These are phyloP conservation scores for Neodidymelliopsis sp. DNA, from an alignment of 2,329 filamentous ascomycete species.

Conservation along the genomic window DNA sequence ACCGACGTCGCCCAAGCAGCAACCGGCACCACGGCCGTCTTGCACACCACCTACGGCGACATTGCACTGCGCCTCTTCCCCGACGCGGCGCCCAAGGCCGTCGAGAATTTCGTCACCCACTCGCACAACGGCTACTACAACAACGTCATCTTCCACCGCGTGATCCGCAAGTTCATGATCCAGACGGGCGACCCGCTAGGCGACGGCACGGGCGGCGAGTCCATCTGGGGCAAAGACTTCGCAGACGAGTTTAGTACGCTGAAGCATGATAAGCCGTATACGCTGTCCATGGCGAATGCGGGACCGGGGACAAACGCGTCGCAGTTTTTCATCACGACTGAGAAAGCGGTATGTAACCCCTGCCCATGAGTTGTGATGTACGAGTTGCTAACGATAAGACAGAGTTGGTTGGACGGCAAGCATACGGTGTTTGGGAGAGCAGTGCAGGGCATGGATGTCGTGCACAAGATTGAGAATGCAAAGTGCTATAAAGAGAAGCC, in stretches of 20 bases:
- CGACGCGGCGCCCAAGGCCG: slow-evolving; percentile 88
- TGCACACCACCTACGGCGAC: slow-evolving; percentile 94
- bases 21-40: slow-evolving; percentile 78
- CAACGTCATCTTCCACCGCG: slow-evolving; percentile 94
- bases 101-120: slow-evolving; percentile 97
- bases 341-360: slow-evolving; percentile 77
- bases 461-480: slow-evolving; percentile 93
- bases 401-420: slow-evolving; percentile 93
- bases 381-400: slow-evolving; percentile 34
- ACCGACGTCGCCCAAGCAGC: slow-evolving; percentile 67
- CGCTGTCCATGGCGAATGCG: slow-evolving; percentile 96
- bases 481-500: slow-evolving; percentile 91
- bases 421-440: slow-evolving; percentile 96
- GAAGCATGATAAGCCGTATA: slow-evolving; percentile 95
- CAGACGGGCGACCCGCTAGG: slow-evolving; percentile 85
- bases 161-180: slow-evolving; percentile 99
- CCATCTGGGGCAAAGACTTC: slow-evolving; percentile 91
- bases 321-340: slow-evolving; percentile 98
- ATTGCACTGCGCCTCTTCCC: slow-evolving; percentile 94
- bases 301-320: slow-evolving; percentile 94
- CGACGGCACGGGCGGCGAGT: slow-evolving; percentile 88
- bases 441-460: slow-evolving; percentile 88
- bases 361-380: not conserved
- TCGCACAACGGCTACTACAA: slow-evolving; percentile 93
- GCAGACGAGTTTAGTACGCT: slow-evolving; percentile 91